Evolutionary conservation across 257 asterid species (phyloP).

Genomic region (Anisodus acutangulus): DNA sequence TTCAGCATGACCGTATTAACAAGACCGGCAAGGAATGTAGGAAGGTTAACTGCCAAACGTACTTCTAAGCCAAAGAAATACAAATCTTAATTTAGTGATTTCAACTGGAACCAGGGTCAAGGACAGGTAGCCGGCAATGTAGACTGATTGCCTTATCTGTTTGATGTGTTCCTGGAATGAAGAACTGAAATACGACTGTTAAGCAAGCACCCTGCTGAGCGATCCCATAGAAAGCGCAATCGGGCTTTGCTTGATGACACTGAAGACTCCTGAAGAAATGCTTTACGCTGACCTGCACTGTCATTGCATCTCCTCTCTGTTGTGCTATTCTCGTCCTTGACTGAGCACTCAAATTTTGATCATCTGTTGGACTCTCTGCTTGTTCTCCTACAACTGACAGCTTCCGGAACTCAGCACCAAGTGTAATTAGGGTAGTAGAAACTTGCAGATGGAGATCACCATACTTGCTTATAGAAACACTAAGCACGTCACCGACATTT

Average conservation of each 20-base stretch:
- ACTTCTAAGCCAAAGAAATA: slow-evolving; percentile 17
- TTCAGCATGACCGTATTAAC: not conserved
- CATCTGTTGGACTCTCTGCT: slow-evolving; percentile 51
- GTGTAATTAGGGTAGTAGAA: slow-evolving; percentile 61
- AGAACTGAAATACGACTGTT: slow-evolving; percentile 90
- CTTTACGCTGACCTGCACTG: slow-evolving; percentile 80
- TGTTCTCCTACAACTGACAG: slow-evolving; percentile 75
- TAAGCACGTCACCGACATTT: slow-evolving; percentile 81
- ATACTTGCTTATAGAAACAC: slow-evolving; percentile 68
- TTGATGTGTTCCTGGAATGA: slow-evolving; percentile 75
- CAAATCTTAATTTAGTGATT: not conserved
- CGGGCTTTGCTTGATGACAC: slow-evolving; percentile 80
- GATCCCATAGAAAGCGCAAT: slow-evolving; percentile 83
- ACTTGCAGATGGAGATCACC: slow-evolving; percentile 89
- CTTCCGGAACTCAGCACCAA: slow-evolving; percentile 81
- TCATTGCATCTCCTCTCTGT: slow-evolving; percentile 79
- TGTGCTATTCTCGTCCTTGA: slow-evolving; percentile 61
- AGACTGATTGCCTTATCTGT: slow-evolving; percentile 81
- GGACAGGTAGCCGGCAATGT: slow-evolving; percentile 90
- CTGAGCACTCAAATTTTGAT: slow-evolving; percentile 57
- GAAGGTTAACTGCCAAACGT: not conserved
- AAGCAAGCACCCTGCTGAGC: slow-evolving; percentile 69
- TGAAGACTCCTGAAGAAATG: slow-evolving; percentile 86
- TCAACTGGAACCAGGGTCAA: slow-evolving; percentile 83
- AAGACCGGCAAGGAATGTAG: not conserved